Percentiles rank a stretch among this genome's conserved stretches.
phyloP scores from a whole-genome alignment of 2,329 filamentous ascomycete species.

The Calonectria honghensis region DNA sequence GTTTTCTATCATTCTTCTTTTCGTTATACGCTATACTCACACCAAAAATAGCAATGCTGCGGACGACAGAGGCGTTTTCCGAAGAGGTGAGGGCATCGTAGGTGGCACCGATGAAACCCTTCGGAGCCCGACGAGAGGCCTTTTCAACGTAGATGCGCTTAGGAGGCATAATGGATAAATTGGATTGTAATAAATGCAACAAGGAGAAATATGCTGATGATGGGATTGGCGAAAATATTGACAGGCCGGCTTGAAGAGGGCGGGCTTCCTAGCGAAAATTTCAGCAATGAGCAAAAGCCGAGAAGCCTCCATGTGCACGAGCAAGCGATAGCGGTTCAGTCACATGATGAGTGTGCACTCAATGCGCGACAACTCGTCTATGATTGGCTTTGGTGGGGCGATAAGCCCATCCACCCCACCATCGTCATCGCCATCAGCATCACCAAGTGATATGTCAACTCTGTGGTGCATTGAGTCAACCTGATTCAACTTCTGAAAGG shows the following conservation, averaged over 20 bases:
- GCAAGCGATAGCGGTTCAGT: constrained; percentile 43
- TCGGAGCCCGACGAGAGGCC: constrained; percentile 63
- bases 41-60: constrained; percentile 80
- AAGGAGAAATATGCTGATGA: background rate
- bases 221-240: background rate
- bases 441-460: constrained; percentile 18
- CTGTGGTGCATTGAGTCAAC: background rate
- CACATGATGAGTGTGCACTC: constrained; percentile 52
- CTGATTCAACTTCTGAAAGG: background rate
- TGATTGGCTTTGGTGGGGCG: constrained; percentile 9
- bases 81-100: constrained; percentile 79
- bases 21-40: constrained; percentile 66
- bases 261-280: constrained; percentile 50
- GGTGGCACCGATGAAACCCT: constrained; percentile 73
- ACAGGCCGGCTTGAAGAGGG: constrained; percentile 29
- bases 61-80: constrained; percentile 81
- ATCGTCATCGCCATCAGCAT: constrained; percentile 26
- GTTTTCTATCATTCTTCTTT: background rate
- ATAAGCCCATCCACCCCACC: background rate
- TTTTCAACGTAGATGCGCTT: constrained; percentile 75
- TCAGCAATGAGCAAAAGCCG: constrained; percentile 28
- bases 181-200: background rate
- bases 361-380: background rate
- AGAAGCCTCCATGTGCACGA: constrained; percentile 47
- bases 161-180: constrained; percentile 73